Evolutionary conservation across 2,329 filamentous ascomycete genomes (phyloP), one percentile per base, ranked within the genome.

Genomic region (Phoma sp.): DNA sequence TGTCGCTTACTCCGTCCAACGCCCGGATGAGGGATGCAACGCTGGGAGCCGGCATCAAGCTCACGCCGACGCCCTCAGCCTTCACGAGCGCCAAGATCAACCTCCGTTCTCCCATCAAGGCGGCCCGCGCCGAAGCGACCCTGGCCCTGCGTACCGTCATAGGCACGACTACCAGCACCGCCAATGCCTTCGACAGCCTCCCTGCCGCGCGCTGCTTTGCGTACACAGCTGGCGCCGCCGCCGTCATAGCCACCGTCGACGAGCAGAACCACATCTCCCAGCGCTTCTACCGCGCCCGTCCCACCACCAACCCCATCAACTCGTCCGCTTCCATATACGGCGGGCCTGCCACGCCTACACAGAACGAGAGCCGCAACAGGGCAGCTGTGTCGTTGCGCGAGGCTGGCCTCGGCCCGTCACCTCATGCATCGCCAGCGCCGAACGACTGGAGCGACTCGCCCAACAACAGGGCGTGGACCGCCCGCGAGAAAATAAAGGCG

Each of bases 401-500:
- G 27, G 75, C 77, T 22, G 71, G 74, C n/a, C 72, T 78, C 50
- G 74, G 76, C 45, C 73, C 68, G 52, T 73, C 76, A 27, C 73
- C 76, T 21, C 75, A 76, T 50, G 76, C 74, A 7, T 82, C 83
- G 15, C 80, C 83, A 7, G 60, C 63, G 12, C 74, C 73, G 6
- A 76, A 73, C 47, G 84, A 85, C 51, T 80, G 78, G 72, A 70
- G 72, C 13, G 93, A 97, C 43, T 81, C 78, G 29, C 79, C 78
- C 6, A 78, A 71, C 36, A 87, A 84, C 46, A 91, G 88, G 73
- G 91, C 89, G 12, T 94, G 91, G 88, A 92, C 91, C 1, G 95
- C 91, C 51, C 87, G 91, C 62, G 95, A 98, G 75, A 87, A 92
- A 63, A 93, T 98, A 72, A 98, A 98, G 78, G 91, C 95, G 17